These are phyloP conservation scores for Solanum hybrid DNA, from an alignment of 305 asterid genomes.

Conservation along the genomic window DNA sequence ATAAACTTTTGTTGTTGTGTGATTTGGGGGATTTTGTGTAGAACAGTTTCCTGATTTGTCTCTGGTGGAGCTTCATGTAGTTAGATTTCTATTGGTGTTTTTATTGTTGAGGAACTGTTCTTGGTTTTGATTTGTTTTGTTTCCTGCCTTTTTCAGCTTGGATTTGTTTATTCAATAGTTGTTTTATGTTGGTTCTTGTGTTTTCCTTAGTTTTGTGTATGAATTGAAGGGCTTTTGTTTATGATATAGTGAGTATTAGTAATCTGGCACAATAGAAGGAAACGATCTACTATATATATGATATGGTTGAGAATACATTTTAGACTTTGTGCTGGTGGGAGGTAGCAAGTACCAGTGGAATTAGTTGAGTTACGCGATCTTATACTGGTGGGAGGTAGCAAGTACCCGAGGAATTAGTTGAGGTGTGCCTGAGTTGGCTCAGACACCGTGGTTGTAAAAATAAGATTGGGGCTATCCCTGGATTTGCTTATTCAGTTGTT, in stretches of 20 bases:
- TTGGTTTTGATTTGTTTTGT: not conserved
- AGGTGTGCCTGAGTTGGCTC: not conserved
- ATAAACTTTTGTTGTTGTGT: not conserved
- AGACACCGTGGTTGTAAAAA: not conserved
- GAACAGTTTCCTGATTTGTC: not conserved
- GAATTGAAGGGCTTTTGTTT: not conserved
- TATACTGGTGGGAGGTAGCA: not conserved
- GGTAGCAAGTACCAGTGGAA: not conserved
- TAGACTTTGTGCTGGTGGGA: not conserved
- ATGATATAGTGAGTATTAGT: not conserved
- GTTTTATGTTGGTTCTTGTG: not conserved
- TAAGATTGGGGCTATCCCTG: not conserved
- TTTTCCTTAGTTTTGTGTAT: not conserved
- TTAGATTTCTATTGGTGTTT: slow-evolving; percentile 13
- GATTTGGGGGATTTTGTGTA: not conserved
- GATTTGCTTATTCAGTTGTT: not conserved
- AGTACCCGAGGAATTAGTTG: not conserved
- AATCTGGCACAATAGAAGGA: not conserved
- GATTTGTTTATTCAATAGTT: not conserved
- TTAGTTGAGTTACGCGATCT: not conserved
- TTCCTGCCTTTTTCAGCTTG: not conserved
- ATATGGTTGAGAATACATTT: not conserved
- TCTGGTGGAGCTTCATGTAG: not conserved
- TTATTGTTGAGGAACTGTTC: slow-evolving; percentile 15
- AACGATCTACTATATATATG: not conserved